These are phyloP conservation scores for Lepiota subincarnata DNA, from an alignment of 768 basidiomycete genomes.

Conservation along the genomic window DNA sequence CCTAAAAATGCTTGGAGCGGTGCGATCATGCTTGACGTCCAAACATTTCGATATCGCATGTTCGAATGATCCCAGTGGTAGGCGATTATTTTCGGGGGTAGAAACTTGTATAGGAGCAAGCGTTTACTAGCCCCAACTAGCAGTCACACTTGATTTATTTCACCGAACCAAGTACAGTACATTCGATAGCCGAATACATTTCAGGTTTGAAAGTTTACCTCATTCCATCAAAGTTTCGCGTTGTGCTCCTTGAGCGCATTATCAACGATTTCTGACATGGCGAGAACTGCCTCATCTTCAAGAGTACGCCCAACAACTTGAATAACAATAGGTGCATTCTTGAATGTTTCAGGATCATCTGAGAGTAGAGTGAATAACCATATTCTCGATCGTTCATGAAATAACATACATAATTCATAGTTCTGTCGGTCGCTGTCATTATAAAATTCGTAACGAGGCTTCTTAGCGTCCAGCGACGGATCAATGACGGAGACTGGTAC, in stretches of 20 bases:
- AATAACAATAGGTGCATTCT: conserved; percentile 56
- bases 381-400: not conserved
- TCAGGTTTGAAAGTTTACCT: no score
- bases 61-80: no score
- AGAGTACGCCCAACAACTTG: conserved; percentile 67
- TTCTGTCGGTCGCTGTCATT: conserved; percentile 41
- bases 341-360: conserved; percentile 58
- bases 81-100: no score
- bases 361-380: not conserved
- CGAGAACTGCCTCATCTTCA: conserved; percentile 74
- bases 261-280: conserved; percentile 64
- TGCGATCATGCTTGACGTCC: no score
- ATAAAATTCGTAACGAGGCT: conserved; percentile 43
- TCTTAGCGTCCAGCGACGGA: conserved; percentile 44
- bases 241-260: conserved; percentile 35
- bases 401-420: conserved; percentile 53
- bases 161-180: no score
- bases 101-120: no score
- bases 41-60: no score
- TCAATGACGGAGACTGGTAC: conserved; percentile 67
- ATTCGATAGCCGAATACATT: no score
- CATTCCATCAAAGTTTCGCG: not conserved
- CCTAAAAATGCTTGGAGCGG: no score
- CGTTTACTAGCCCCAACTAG: no score
- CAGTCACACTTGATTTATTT: no score